phyloP scores from a whole-genome alignment of 495 filamentous ascomycete species.

The Lophiotrema nucula region DNA sequence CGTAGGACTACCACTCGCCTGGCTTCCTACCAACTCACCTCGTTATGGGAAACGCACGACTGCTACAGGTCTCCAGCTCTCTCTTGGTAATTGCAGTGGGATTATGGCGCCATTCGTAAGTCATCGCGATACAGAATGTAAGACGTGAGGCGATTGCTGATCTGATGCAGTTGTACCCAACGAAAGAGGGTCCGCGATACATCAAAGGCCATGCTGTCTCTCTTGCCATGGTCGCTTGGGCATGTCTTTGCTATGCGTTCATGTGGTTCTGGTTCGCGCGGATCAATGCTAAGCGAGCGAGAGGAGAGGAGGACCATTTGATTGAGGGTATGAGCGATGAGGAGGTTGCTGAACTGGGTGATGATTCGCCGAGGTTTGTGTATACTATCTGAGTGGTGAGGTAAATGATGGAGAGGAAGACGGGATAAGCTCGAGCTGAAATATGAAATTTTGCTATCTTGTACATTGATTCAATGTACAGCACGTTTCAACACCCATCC shows the following conservation, averaged over 20 bases:
- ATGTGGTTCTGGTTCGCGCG: slow-evolving; percentile 57
- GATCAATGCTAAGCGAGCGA: slow-evolving; percentile 56
- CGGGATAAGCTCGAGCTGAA: no score
- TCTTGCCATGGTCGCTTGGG: slow-evolving; percentile 52
- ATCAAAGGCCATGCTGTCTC: slow-evolving; percentile 56
- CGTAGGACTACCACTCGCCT: slow-evolving; percentile 69
- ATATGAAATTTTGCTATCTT: no score
- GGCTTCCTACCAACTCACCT: slow-evolving; percentile 60
- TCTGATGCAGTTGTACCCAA: slow-evolving; percentile 42
- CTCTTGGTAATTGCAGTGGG: slow-evolving; percentile 64
- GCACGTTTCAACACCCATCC: no score
- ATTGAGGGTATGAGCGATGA: slow-evolving; percentile 60
- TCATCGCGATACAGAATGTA: slow-evolving; percentile 15
- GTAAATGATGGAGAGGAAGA: no score
- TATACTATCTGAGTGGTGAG: slow-evolving; percentile 48
- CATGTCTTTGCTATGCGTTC: slow-evolving; percentile 47
- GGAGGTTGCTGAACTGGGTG: slow-evolving; percentile 67
- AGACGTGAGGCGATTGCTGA: not conserved
- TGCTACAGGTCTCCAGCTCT: slow-evolving; percentile 68
- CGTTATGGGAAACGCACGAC: slow-evolving; percentile 72
- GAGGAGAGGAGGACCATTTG: slow-evolving; percentile 53
- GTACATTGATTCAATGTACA: no score
- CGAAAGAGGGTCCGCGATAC: slow-evolving; percentile 48
- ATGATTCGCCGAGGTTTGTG: slow-evolving; percentile 61
- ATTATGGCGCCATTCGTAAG: slow-evolving; percentile 69